A percentile compares a stretch with the other conserved stretches of the same genome.
Conservation (phyloP, 1,284 basidiomycete species). For the Inonotus obliquus region DNA sequence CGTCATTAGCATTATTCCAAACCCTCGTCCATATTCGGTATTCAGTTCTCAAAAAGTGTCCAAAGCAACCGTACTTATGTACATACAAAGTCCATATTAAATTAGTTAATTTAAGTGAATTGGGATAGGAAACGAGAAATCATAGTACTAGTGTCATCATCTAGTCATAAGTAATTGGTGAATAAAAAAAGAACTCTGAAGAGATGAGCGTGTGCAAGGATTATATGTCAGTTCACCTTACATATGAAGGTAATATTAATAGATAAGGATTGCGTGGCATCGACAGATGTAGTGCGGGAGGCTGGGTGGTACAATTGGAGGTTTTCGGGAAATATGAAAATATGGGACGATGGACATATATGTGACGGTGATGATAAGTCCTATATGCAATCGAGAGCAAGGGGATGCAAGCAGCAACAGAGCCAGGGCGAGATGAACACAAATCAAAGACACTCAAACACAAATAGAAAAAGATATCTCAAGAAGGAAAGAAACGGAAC, state of each 20-base stretch:
- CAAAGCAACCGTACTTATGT: neutral
- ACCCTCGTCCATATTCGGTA: neutral
- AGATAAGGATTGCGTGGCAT: neutral
- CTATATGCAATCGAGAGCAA: neutral
- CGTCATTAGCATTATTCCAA: neutral
- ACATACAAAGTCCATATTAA: conserved; percentile 4
- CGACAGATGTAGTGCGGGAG: no score
- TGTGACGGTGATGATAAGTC: neutral
- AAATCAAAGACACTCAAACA: neutral
- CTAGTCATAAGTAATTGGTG: neutral
- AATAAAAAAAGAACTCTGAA: neutral
- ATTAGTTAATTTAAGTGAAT: neutral
- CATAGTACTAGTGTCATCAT: neutral
- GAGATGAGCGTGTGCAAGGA: neutral
- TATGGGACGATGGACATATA: neutral
- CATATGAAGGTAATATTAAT: neutral
- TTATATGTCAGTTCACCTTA: neutral
- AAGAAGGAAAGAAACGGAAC: neutral
- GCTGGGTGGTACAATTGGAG: no score
- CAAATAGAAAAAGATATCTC: neutral
- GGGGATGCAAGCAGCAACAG: neutral
- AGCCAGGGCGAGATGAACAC: neutral
- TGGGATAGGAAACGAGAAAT: neutral
- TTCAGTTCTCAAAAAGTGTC: neutral
- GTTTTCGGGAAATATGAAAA: neutral